A percentile compares a stretch with the other conserved stretches of the same genome.
phyloP scores from a whole-genome alignment of 2,329 filamentous ascomycete species.

The Ophiostoma populinum region DNA sequence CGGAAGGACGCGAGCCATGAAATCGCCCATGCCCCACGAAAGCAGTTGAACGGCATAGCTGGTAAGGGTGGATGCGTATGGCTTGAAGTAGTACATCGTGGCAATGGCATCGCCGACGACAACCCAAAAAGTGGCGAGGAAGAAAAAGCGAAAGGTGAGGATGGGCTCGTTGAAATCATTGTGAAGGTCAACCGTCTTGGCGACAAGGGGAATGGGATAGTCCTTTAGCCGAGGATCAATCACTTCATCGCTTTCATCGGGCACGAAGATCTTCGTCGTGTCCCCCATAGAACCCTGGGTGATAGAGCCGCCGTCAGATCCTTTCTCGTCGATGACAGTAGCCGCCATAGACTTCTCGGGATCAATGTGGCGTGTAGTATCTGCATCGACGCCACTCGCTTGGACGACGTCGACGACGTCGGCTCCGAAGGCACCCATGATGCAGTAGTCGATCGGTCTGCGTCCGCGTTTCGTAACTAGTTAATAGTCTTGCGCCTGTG shows the following conservation, averaged over 20 bases:
- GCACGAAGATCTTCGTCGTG: slow-evolving; percentile 12
- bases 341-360: neutral
- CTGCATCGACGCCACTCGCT: neutral
- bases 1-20: slow-evolving; percentile 15
- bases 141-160: slow-evolving; percentile 18
- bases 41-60: slow-evolving; percentile 18
- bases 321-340: neutral
- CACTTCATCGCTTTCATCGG: slow-evolving; percentile 15
- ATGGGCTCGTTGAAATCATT: slow-evolving; percentile 18
- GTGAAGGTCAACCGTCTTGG: slow-evolving; percentile 18
- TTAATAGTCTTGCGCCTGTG: too few relatives aligned
- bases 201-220: slow-evolving; percentile 18
- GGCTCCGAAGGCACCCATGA: too few relatives aligned
- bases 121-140: slow-evolving; percentile 18
- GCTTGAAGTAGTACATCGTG: slow-evolving; percentile 19
- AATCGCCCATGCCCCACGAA: slow-evolving; percentile 17
- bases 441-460: too few relatives aligned
- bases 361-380: slow-evolving; percentile 1
- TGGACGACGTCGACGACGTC: neutral
- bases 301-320: neutral
- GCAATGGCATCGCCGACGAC: slow-evolving; percentile 16
- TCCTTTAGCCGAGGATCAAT: slow-evolving; percentile 17
- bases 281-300: slow-evolving; percentile 8
- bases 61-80: slow-evolving; percentile 14
- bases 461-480: too few relatives aligned